Evolutionary conservation across 495 filamentous ascomycete species (phyloP), one percentile per base, ranked within the genome.

Genomic region (Daldinia loculata): DNA sequence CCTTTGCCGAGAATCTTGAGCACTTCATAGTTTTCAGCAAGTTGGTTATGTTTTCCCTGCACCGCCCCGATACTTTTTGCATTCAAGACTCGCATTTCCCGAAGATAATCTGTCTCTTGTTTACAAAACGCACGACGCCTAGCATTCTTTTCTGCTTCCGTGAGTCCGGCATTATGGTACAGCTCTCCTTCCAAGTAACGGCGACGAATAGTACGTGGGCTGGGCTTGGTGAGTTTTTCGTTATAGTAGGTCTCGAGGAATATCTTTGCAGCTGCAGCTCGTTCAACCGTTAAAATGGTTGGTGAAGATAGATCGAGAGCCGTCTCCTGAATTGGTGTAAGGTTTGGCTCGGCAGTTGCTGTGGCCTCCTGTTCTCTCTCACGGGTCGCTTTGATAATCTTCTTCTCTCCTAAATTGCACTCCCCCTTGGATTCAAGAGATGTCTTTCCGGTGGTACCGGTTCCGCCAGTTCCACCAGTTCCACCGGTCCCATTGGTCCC

Each of bases 1-100:
- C 95, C 95, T 77, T 94, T 96, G 0, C 95, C 95, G n/a, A 98
- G 85, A n/a, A 93, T 83, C 70, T 91, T 91, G 39, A 97, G 80
- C 17, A 89, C 80, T 69, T 97, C 92, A 70, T 92, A 97, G n/a
- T 89, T 89, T 3, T 87, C 77, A 14, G 74, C 76, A 6, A 72
- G 74, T 36, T 72, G 61, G 29, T 67, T 60, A 27, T 75, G 57
- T 48, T 71, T 72, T 9, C 71, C 50, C 11, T 67, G 73, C 1
- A 75, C 56, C 3, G 68, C 69, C 12, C 71, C 75, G 41, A 87
- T 80, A 22, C 87, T 85, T 41, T 81, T 87, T 7, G 86, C 84
- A 71, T 92, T 93, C 72, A 95, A 77, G 6, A 86, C 86, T 22
- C 95, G 86, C 53, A 80, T 86, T 67, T 93, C 87, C 12, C 95